These are phyloP conservation scores for Coemansia sp. DNA, from an alignment of 192 early-diverging fungal genomes.

Conservation along the genomic window DNA sequence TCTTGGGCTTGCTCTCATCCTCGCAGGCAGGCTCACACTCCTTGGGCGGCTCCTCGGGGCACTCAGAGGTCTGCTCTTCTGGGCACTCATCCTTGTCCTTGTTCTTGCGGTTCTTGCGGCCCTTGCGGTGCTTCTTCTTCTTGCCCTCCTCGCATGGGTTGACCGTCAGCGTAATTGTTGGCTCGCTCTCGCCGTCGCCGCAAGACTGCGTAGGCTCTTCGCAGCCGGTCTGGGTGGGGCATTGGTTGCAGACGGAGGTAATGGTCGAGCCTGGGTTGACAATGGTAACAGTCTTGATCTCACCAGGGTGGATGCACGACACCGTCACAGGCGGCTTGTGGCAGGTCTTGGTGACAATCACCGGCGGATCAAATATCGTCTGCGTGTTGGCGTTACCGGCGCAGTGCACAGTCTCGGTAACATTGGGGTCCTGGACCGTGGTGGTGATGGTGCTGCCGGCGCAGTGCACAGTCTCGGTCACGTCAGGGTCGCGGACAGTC, in stretches of 20 bases:
- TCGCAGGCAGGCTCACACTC: constrained; percentile 15
- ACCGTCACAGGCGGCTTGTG: constrained; percentile 48
- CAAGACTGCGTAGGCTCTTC: background rate
- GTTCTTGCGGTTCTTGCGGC: constrained; percentile 13
- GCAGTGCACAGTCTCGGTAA: constrained; percentile 35
- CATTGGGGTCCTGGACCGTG: constrained; percentile 31
- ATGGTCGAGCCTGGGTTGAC: constrained; percentile 42
- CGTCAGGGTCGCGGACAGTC: constrained; percentile 34
- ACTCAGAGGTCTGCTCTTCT: constrained; percentile 12
- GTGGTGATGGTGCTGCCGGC: constrained; percentile 27
- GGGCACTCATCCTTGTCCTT: constrained; percentile 23
- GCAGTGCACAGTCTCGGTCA: constrained; percentile 22
- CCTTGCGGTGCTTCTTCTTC: constrained; percentile 22
- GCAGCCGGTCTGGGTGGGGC: constrained; percentile 27
- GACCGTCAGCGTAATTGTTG: constrained; percentile 49
- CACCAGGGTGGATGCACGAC: constrained; percentile 43
- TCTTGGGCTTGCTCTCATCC: background rate
- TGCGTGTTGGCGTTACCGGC: constrained; percentile 24
- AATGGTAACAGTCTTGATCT: constrained; percentile 46
- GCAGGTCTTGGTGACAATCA: constrained; percentile 43
- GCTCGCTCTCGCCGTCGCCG: constrained; percentile 19
- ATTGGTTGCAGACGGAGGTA: constrained; percentile 28
- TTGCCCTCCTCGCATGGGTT: constrained; percentile 33
- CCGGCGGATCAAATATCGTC: constrained; percentile 29
- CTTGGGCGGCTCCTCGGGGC: constrained; percentile 20